phyloP scores from a whole-genome alignment of 805 yeast genomes.

The Myxozyma melibiosi region DNA sequence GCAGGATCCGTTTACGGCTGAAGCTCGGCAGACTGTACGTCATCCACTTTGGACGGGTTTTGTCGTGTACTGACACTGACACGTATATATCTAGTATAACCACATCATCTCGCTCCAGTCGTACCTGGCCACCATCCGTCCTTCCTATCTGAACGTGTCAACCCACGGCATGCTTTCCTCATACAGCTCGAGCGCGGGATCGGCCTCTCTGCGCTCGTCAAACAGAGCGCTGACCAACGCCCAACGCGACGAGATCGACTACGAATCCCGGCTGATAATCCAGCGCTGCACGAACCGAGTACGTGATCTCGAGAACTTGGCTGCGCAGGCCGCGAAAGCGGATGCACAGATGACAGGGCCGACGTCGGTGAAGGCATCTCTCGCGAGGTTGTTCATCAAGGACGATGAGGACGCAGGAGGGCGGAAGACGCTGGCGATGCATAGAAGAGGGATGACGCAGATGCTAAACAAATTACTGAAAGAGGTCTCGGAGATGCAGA shows the following conservation, averaged over 20 bases:
- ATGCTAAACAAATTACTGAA: constrained; percentile 41
- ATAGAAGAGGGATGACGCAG: constrained; percentile 45
- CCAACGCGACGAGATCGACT: constrained; percentile 46
- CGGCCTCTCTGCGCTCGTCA: not conserved
- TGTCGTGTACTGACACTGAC: too few relatives aligned
- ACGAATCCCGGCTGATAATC: constrained; percentile 42
- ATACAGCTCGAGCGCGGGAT: not conserved
- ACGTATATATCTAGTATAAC: constrained; percentile 14
- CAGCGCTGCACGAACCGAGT: constrained; percentile 41
- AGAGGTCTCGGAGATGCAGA: constrained; percentile 40
- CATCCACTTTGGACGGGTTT: too few relatives aligned
- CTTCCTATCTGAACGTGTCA: constrained; percentile 26
- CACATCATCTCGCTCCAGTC: constrained; percentile 18
- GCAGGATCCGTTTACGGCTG: constrained; percentile 14
- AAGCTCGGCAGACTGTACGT: constrained; percentile 25
- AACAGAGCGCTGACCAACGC: constrained; percentile 38
- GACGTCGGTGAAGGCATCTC: not conserved
- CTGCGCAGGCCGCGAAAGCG: constrained; percentile 26
- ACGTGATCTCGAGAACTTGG: constrained; percentile 38
- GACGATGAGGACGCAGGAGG: constrained; percentile 33
- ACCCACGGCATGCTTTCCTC: constrained; percentile 10
- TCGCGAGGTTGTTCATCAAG: constrained; percentile 11
- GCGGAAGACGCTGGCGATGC: constrained; percentile 38
- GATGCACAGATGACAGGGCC: constrained; percentile 25
- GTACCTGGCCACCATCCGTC: constrained; percentile 17